Percentiles rank a stretch among this genome's conserved stretches.
phyloP scores from a whole-genome alignment of 2,329 filamentous ascomycete genomes.

The Penicillium glabrum region DNA sequence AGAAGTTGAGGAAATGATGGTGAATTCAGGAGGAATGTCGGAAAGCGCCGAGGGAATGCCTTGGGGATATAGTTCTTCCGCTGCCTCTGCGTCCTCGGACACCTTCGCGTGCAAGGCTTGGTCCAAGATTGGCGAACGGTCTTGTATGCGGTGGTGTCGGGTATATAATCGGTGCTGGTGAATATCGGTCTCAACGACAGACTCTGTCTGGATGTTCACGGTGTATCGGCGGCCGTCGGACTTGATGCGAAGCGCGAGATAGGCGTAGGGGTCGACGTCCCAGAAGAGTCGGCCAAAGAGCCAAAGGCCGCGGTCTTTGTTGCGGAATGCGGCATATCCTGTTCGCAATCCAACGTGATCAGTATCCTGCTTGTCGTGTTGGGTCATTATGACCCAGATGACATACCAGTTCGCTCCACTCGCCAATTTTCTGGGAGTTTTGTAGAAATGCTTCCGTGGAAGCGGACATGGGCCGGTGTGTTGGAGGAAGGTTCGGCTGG shows the following conservation, averaged over 20 bases:
- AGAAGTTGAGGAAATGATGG: slow-evolving; percentile 33
- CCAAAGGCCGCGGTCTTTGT: slow-evolving; percentile 71
- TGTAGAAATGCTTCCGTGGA: slow-evolving; percentile 85
- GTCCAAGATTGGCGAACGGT: slow-evolving; percentile 12
- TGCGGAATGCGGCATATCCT: slow-evolving; percentile 90
- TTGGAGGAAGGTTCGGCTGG: slow-evolving; percentile 44
- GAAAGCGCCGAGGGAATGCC: slow-evolving; percentile 38
- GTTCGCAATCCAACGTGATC: slow-evolving; percentile 36
- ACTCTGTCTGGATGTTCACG: slow-evolving; percentile 93
- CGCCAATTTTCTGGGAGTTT: slow-evolving; percentile 68
- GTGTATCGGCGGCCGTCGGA: slow-evolving; percentile 91
- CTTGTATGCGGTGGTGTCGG: slow-evolving; percentile 39
- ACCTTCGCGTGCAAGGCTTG: slow-evolving; percentile 15
- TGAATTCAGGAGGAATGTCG: slow-evolving; percentile 37
- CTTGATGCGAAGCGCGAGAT: slow-evolving; percentile 83
- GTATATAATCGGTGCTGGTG: slow-evolving; percentile 85
- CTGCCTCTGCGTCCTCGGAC: slow-evolving; percentile 22
- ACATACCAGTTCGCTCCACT: slow-evolving; percentile 41
- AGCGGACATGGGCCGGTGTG: slow-evolving; percentile 67
- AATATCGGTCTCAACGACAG: slow-evolving; percentile 88
- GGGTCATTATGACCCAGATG: background rate
- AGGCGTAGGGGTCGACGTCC: slow-evolving; percentile 87
- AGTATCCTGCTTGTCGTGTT: background rate
- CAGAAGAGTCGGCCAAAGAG: slow-evolving; percentile 84
- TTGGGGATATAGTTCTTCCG: slow-evolving; percentile 24